A percentile compares a stretch with the other conserved stretches of the same genome.
Conservation (phyloP, 371 early-diverging fungal species). For the Capniomyces stellatus region DNA sequence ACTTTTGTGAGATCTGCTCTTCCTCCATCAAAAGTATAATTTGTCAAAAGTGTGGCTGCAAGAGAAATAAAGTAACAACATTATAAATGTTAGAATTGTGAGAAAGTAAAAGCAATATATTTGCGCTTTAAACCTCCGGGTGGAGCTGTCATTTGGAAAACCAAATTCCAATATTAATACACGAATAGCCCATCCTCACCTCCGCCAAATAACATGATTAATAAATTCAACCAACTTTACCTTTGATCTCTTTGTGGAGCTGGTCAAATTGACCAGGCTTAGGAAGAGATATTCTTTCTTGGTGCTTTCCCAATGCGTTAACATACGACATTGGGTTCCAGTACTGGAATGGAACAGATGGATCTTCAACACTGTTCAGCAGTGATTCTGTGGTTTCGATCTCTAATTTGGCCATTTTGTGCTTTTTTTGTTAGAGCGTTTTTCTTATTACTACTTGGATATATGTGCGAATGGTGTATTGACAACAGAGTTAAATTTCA, state of each 20-base stretch:
- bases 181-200: no score
- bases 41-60: conserved; percentile 10
- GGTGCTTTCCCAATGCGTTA: conserved; percentile 36
- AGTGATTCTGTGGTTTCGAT: background rate
- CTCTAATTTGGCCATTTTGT: background rate
- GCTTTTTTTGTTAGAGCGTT: background rate
- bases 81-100: no score
- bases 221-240: no score
- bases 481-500: no score
- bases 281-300: conserved; percentile 45
- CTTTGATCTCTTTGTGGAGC: conserved; percentile 34
- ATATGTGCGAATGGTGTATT: no score
- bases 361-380: background rate
- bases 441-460: no score
- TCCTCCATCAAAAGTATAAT: conserved; percentile 84
- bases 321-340: conserved; percentile 42
- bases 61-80: conserved; percentile 3
- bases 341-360: conserved; percentile 14
- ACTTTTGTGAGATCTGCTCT: conserved; percentile 81
- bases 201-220: no score
- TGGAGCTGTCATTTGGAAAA: no score
- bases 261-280: conserved; percentile 53
- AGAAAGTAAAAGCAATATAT: no score
- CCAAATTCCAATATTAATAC: no score
- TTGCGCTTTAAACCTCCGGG: no score